phyloP scores from a whole-genome alignment of 2,329 filamentous ascomycete genomes.

The Paecilomyces dactylethromorphus region DNA sequence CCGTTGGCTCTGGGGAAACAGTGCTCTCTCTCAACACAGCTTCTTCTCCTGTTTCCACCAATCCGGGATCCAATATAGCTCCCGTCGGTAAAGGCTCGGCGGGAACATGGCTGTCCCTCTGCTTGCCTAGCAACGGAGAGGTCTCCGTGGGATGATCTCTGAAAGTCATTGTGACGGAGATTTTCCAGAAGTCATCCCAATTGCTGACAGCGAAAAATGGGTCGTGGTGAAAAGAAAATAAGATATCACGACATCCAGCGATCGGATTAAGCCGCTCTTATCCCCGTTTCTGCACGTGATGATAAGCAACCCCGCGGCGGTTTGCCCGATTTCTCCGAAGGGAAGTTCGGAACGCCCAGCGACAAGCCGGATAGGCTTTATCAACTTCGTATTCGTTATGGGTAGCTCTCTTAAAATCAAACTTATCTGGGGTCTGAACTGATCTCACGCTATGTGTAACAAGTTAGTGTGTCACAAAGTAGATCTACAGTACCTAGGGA shows the following conservation, averaged over 20 bases:
- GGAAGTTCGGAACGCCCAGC: neutral
- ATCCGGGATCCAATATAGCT: conserved; percentile 18
- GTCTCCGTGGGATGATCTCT: conserved; percentile 29
- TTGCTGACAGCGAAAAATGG: neutral
- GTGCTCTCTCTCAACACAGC: conserved; percentile 20
- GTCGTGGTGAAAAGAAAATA: neutral
- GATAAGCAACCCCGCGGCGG: conserved; percentile 9
- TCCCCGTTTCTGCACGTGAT: conserved; percentile 9
- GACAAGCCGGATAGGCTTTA: neutral
- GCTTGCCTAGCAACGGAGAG: conserved; percentile 39
- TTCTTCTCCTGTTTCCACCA: conserved; percentile 6
- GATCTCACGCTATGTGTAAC: neutral
- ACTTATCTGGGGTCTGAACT: neutral
- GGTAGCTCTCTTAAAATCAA: neutral
- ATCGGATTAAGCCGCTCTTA: neutral
- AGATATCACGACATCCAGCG: neutral
- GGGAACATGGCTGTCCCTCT: conserved; percentile 13
- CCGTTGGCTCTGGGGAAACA: conserved; percentile 42
- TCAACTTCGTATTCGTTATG: neutral
- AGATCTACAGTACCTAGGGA: neutral
- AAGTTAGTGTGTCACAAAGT: neutral
- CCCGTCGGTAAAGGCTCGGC: conserved; percentile 14
- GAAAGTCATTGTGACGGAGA: conserved; percentile 14
- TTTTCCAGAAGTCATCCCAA: neutral
- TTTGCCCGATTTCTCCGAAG: conserved; percentile 5